Evolutionary conservation across 179 eudicot genomes (phyloP), one percentile per base, ranked within the genome.

Genomic region (Silene coronaria): DNA sequence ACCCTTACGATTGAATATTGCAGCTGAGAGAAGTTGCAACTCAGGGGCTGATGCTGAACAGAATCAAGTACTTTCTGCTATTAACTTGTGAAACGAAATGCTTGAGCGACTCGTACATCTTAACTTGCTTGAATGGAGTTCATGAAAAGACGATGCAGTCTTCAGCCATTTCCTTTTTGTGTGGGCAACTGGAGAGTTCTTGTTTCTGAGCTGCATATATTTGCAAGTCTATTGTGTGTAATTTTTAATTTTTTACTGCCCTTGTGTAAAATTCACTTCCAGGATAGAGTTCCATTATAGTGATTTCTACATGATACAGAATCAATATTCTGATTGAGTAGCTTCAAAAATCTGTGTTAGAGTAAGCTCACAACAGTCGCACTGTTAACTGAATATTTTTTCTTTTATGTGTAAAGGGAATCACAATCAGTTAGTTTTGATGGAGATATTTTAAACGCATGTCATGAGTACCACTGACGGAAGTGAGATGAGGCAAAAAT

Each of bases 1-100:
- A 13, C 21, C 65, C 62, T 21, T 77, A 60, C 14, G 96, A 76
- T 71, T 93, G 82, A 90, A 85, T 73, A 62, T 86, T 79, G 91
- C 97, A 12, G 84, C 80, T 32, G 88, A 84, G 63, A 87, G 77
- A 81, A 17, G 34, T 67, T 78, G 75, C 21, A 78, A 78, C 65
- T 38, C 76, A 5, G 82, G 82, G 64, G 65, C 72, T 64, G 32
- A 16, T 75, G 21, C 70, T 38, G 80, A 77, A 63, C 76, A 71
- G 79, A 78, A 81, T 61, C 80, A 80, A 67, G 38, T 75, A 68
- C 23, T 79, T 77, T 85, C 87, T 7, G 68, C 76, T 73, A 63
- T 79, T 61, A 64, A 77, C 72, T 28, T 76, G 57, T 83, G 71
- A 74, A 70, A 63, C 16, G 6, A 23, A 6, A 67, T 6, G 34